Percentiles rank a stretch among this genome's conserved stretches.
Conservation (phyloP, 345 rosid species). For the Eucalyptus virginea region DNA sequence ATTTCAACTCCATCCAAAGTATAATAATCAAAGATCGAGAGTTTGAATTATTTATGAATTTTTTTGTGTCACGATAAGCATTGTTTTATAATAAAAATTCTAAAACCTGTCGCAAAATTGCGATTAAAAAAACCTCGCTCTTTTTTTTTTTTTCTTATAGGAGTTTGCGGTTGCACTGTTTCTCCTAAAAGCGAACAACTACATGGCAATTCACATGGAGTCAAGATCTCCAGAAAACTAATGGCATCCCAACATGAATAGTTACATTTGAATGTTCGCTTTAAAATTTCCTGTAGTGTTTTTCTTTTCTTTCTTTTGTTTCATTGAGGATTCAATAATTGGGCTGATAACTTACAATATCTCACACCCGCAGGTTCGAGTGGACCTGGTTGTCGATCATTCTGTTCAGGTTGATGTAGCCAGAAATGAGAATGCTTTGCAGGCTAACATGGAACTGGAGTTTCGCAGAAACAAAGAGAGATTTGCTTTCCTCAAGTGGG, state of each 20-base stretch:
- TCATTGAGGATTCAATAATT: background rate
- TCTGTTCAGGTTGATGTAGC: constrained; percentile 90
- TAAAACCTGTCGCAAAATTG: no score
- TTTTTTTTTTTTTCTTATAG: background rate
- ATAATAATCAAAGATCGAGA: no score
- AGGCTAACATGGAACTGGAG: constrained; percentile 61
- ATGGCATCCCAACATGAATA: background rate
- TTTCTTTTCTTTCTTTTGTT: background rate
- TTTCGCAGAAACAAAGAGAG: constrained; percentile 49
- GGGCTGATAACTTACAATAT: background rate
- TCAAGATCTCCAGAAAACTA: background rate
- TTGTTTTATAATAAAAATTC: no score
- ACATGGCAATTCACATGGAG: background rate
- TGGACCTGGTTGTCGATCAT: constrained; percentile 76
- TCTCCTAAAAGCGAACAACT: background rate
- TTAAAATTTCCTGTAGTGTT: background rate
- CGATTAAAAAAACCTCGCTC: accelerated
- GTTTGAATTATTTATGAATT: no score
- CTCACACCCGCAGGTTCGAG: constrained; percentile 54
- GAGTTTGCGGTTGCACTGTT: background rate
- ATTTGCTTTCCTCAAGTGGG: constrained; percentile 69
- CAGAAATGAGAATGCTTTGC: constrained; percentile 58
- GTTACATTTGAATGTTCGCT: background rate
- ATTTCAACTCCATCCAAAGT: no score
- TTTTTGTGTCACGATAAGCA: no score